phyloP scores from a whole-genome alignment of 2,329 filamentous ascomycete genomes.

The Arachnomyces sp. region DNA sequence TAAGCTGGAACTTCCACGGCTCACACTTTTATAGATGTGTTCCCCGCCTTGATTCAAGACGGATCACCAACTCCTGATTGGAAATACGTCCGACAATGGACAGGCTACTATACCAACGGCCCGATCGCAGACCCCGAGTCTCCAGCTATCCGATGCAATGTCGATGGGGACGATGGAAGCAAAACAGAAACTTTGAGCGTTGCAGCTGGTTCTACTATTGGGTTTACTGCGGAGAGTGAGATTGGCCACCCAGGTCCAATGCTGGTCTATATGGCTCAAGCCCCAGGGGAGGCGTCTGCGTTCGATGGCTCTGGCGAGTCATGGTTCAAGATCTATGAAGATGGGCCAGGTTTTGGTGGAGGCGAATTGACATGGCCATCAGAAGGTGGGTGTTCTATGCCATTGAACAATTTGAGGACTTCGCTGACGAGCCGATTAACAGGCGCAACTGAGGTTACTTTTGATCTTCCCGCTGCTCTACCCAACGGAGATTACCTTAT shows the following conservation, averaged over 20 bases:
- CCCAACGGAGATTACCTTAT: constrained; percentile 5
- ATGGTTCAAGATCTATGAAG: constrained; percentile 40
- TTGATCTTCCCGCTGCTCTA: constrained; percentile 1
- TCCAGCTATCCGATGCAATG: constrained; percentile 34
- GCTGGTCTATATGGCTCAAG: constrained; percentile 36
- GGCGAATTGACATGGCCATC: constrained; percentile 35
- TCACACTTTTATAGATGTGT: no score
- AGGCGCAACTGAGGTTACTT: background rate
- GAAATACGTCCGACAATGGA: constrained; percentile 20
- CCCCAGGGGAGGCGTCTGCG: constrained; percentile 28
- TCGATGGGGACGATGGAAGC: constrained; percentile 19
- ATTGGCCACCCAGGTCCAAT: constrained; percentile 38
- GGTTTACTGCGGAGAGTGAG: constrained; percentile 35
- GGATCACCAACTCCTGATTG: constrained; percentile 9
- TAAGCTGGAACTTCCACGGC: no score
- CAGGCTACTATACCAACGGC: constrained; percentile 10
- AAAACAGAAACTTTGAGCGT: constrained; percentile 14
- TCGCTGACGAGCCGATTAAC: background rate
- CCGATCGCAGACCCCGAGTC: constrained; percentile 23
- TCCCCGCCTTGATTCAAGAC: constrained; percentile 6
- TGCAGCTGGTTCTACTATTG: constrained; percentile 36
- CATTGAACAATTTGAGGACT: constrained; percentile 1
- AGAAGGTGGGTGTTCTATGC: constrained; percentile 21
- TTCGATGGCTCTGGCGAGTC: constrained; percentile 32
- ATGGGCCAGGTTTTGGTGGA: constrained; percentile 22